Base-by-base conservation (phyloP, 805 yeast genomes). In the Kurtzmaniella fragi region DNA sequence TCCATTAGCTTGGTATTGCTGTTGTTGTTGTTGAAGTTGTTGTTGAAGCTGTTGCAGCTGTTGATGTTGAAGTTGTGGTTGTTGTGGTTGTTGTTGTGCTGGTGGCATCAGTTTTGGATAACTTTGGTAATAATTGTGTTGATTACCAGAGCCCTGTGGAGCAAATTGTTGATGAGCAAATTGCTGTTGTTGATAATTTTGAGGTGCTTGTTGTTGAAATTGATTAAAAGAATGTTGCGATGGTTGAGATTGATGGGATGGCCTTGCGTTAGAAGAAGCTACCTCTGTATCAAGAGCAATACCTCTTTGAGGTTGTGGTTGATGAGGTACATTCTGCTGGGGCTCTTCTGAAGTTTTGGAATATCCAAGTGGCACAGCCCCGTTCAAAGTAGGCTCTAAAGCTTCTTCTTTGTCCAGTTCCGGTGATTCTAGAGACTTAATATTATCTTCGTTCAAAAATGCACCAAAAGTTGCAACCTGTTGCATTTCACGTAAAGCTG, bases 381-480 rank as follows among this genome's bases (percentile, higher is more conserved):
- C 25, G 8, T 20, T 20, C 25, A 20, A 20, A 5, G 25, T 8
- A 20, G 25, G 25, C 8, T 20, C 25, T 20, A 20, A 20, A 8
- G 25, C 25, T 8, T 20, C 25, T 20, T 20, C 25, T 5, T 20
- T 20, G 8, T 20, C 25, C 25, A 20, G 25, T 5, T 20, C 25
- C 25, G 25, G 25, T 5, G 25, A 20, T 20, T 20, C 25, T 20
- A 8, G 25, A 8, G 25, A 20, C 8, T 13, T 30, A 7, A 35
- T 32, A 4, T 25, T 17, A 13, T 61, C 64, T 9, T 58, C 66
- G 39, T 62, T 60, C 39, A 63, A 48, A 3, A 44, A 42, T 17
- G 65, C 69, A 6, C 69, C 70, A 42, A 62, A 66, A 26, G 56
- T 42, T 1, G 68, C 70, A 33, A 66, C 61, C 40, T 62, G 62